Evolutionary conservation across 139 green algal species (phyloP).

Genomic region (Coelastrella sp.): DNA sequence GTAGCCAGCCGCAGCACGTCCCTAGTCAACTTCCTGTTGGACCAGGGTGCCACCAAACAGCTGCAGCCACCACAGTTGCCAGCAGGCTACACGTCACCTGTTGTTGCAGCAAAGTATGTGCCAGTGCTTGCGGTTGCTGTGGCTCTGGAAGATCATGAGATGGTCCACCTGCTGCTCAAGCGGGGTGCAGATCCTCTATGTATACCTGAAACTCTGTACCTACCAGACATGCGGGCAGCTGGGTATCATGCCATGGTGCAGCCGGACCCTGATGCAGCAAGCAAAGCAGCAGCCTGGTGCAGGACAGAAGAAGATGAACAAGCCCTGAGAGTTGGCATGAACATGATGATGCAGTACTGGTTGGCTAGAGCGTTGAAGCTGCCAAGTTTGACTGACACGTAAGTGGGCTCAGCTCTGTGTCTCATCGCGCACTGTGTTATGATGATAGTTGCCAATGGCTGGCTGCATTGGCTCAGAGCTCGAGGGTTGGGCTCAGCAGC

Average conservation of each 20-base stretch:
- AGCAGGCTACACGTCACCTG: not conserved
- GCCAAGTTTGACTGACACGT: not conserved
- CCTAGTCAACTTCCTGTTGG: not conserved
- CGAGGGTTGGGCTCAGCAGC: too few relatives aligned
- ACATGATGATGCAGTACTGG: slow-evolving; percentile 6
- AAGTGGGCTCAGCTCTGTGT: not conserved
- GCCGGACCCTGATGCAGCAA: not conserved
- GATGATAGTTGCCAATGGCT: too few relatives aligned
- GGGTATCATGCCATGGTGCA: not conserved
- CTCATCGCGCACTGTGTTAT: not conserved
- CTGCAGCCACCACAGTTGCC: not conserved
- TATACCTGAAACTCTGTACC: not conserved
- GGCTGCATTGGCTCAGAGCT: too few relatives aligned
- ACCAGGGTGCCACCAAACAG: not conserved
- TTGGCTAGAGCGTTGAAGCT: slow-evolving; percentile 12
- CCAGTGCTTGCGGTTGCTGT: not conserved
- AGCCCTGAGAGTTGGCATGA: not conserved
- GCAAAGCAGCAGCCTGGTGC: not conserved
- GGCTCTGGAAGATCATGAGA: not conserved
- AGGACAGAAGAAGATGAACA: not conserved
- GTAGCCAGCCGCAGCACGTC: not conserved
- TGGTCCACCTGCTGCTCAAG: slow-evolving; percentile 14
- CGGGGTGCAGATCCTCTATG: not conserved
- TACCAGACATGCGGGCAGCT: not conserved
- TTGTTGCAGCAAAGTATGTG: too few relatives aligned